Evolutionary conservation across 2,329 filamentous ascomycete genomes (phyloP).

Genomic region (Hypoxylon sp.): DNA sequence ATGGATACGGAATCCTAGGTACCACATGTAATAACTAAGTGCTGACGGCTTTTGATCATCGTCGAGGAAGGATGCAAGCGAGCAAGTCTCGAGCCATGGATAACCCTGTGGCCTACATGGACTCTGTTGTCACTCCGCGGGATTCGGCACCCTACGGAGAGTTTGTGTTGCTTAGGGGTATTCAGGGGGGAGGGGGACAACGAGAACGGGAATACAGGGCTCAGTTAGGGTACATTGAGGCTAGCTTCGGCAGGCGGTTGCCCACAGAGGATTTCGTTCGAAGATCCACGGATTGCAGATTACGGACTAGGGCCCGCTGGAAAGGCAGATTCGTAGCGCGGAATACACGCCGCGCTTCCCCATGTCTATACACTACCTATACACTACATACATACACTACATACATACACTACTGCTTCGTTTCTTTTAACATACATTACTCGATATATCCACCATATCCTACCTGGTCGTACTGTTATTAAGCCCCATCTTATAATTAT

Average conservation of each 20-base stretch:
- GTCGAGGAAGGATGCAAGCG: constrained; percentile 27
- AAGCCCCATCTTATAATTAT: constrained; percentile 10
- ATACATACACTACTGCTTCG: background rate
- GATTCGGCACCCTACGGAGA: background rate
- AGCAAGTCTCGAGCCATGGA: constrained; percentile 13
- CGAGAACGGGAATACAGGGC: background rate
- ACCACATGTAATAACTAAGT: constrained; percentile 26
- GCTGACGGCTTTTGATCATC: constrained; percentile 32
- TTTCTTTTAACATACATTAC: background rate
- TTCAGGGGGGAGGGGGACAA: constrained; percentile 10
- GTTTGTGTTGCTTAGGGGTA: constrained; percentile 2
- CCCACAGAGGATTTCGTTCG: constrained; percentile 16
- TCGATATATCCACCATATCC: background rate
- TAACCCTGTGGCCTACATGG: background rate
- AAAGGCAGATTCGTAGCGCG: constrained; percentile 18
- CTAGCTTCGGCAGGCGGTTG: constrained; percentile 17
- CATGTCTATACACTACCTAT: background rate
- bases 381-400: too few species aligned
- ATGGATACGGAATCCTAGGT: constrained; percentile 9
- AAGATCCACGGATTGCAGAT: constrained; percentile 31
- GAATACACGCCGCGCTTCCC: background rate
- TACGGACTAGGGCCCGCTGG: constrained; percentile 24
- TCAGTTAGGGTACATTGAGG: constrained; percentile 8
- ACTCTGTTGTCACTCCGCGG: background rate
- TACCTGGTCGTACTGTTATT: constrained; percentile 4